Evolutionary conservation across 2,329 filamentous ascomycete species (phyloP), one percentile per base, ranked within the genome.

Genomic region (Microsporum audouinii): DNA sequence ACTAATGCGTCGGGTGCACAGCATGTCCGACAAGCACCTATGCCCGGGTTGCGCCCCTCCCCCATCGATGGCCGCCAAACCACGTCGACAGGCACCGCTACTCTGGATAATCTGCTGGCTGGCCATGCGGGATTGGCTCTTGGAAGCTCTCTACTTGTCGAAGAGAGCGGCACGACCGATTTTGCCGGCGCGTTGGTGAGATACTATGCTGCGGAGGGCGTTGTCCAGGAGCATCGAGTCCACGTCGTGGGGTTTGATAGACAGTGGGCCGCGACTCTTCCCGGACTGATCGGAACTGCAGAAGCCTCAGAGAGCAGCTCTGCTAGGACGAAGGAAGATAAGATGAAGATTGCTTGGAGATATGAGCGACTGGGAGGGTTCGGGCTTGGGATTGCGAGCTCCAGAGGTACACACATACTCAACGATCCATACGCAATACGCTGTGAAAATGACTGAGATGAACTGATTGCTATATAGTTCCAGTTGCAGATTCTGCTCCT

Each of bases 261-360:
- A 63, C 79, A 81, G 55, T 97, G 94, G 94, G 84, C 85, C 41
- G 80, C 88, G 65, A 90, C 92, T 67, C 78, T 99, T 27, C 94
- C 94, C 2, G 92, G 88, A 0, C 72, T 95, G 38, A 80, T 81
- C 55, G 75, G 79, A 65, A 75, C 79, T 58, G 72, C 78, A 38
- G 75, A 79, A 66, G 67, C 70, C 51, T 71, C 79, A 36, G 76
- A 79, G 38, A 73, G 77, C 49, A 76, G 74, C 61, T 68, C 70
- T 7, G 71, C 70, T 47, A 69, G 69, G 68, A 69, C 72, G 72
- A 75, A 72, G 66, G 79, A 80, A 12, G 88, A 92, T 64, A 91
- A 87, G 74, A 97, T 99, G 94, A 97, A 96, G 77, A 99, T 99
- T 77, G 94, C 94, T 2, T 99, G 94, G 94, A 83, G 94, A 72